phyloP scores from a whole-genome alignment of 176 grass and related monocot species.

The Alloteropsis semialata region DNA sequence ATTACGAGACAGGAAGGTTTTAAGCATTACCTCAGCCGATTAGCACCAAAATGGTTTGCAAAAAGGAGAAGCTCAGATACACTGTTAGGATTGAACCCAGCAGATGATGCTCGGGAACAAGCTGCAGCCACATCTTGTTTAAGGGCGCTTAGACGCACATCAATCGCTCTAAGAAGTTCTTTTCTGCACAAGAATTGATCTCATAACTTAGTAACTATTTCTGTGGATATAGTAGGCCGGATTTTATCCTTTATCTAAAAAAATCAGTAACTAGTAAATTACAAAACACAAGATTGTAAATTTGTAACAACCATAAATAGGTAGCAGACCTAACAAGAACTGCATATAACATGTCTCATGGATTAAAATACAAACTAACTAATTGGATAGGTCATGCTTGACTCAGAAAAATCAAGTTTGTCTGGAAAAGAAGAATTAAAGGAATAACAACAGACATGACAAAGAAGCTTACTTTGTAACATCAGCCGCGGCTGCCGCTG shows the following conservation, averaged over 20 bases:
- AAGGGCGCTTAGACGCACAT: conserved; percentile 80
- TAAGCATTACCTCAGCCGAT: conserved; percentile 66
- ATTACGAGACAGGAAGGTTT: conserved; percentile 12
- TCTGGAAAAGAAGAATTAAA: conserved; percentile 22
- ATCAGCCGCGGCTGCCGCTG: conserved; percentile 73
- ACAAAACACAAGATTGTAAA: neutral
- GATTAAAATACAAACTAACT: neutral
- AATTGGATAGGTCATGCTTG: neutral
- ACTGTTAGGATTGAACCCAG: conserved; percentile 65
- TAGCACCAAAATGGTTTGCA: conserved; percentile 77
- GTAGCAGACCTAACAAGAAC: conserved; percentile 5
- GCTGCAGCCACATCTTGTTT: conserved; percentile 80
- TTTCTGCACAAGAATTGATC: conserved; percentile 50
- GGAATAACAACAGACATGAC: conserved; percentile 4
- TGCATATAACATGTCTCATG: neutral
- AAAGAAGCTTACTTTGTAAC: conserved; percentile 78
- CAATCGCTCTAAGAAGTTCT: conserved; percentile 87
- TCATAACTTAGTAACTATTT: neutral
- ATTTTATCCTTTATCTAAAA: no score
- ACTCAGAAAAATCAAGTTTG: conserved; percentile 23
- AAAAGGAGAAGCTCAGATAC: conserved; percentile 79
- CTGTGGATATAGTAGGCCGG: no score
- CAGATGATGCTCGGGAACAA: conserved; percentile 80
- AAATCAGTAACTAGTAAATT: neutral
- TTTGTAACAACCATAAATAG: neutral